Evolutionary conservation across 2,329 filamentous ascomycete species (phyloP), one percentile per base, ranked within the genome.

Genomic region (Calonectria naviculata): DNA sequence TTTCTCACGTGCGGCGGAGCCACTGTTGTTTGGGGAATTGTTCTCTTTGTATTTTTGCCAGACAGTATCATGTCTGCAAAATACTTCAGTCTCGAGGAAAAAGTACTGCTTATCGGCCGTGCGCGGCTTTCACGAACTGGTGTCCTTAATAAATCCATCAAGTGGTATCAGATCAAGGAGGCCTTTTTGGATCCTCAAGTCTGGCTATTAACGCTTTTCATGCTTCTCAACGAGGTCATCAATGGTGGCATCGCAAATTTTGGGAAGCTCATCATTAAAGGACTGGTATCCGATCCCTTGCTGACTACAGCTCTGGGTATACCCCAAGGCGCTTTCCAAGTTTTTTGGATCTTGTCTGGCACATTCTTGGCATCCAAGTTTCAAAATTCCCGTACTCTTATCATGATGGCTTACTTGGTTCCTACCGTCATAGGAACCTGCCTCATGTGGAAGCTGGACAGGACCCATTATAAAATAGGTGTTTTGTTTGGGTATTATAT

Each of bases 51-150:
- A 36, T 77, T 85, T 21, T 82, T 89, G 2, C 87, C 87, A 0
- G 84, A 89, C 70, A 84, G 81, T 2, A 84, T 84, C 31, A 79
- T 85, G 74, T 79, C 83, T 68, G 75, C 74, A 24, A 73, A 66
- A 46, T 34, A 63, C 38, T 74, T 76, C 46, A 72, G 34, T 13
- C 41, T 70, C 12, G 65, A 72, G 28, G 75, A 76, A 42, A 75
- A 74, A 44, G 72, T 69, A 0, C 82, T 90, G 31, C 91, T 88
- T 0, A 91, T 92, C 2, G 89, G 87, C 71, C 93, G 92, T 78
- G 86, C 94, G 26, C 87, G 83, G 5, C 79, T 84, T 1, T 84
- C 88, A 36, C 77, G 81, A 54, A 85, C 84, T 4, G 85, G 85
- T 7, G 82, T 88, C 5, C 80, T 87, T 19, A 87, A 85, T 74